A percentile compares a stretch with the other conserved stretches of the same genome.
phyloP scores from a whole-genome alignment of 148 eudicot species.

The Silene conica region DNA sequence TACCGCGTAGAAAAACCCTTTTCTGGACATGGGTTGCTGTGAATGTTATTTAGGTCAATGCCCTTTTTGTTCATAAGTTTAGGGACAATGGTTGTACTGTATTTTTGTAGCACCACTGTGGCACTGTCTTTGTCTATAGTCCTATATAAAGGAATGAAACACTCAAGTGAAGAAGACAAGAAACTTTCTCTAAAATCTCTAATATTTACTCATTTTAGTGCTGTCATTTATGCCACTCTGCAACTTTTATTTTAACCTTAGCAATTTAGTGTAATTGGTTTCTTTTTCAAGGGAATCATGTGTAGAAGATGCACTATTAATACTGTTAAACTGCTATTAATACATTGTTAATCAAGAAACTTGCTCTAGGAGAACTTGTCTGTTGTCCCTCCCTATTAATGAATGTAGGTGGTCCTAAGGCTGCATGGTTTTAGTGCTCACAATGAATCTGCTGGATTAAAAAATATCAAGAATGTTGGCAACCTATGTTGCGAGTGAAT shows the following conservation, averaged over 20 bases:
- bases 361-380: not conserved
- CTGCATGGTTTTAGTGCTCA: no score
- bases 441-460: not conserved
- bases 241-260: not conserved
- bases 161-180: not conserved
- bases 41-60: not conserved
- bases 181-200: not conserved
- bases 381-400: not conserved
- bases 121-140: not conserved
- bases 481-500: not conserved
- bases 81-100: not conserved
- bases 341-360: not conserved
- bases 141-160: not conserved
- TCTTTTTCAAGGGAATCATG: not conserved
- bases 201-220: constrained; percentile 1
- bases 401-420: not conserved
- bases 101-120: not conserved
- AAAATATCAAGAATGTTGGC: not conserved
- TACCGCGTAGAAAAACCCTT: no score
- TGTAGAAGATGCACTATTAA: not conserved
- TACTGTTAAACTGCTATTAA: not conserved
- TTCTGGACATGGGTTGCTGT: no score
- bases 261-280: not conserved
- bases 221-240: not conserved
- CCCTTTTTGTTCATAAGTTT: not conserved